A percentile compares a stretch with the other conserved stretches of the same genome.
phyloP scores from a whole-genome alignment of 164 flowering plant genomes.

The Magnolia officinalis region DNA sequence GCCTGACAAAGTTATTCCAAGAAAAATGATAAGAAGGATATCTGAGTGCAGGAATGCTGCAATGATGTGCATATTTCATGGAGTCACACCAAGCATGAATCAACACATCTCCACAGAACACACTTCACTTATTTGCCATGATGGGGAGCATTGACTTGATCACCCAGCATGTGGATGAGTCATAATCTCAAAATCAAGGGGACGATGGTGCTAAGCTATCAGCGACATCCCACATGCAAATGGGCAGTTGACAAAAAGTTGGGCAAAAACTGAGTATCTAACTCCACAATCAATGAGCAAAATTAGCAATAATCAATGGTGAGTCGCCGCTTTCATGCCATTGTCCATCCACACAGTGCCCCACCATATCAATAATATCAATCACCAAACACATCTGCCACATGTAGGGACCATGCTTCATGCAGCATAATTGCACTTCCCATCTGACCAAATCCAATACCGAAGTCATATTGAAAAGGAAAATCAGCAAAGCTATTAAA shows the following conservation, averaged over 20 bases:
- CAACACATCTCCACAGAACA: not conserved
- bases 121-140: not conserved
- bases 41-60: not conserved
- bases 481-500: not conserved
- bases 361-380: no score
- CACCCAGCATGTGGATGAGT: not conserved
- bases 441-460: not conserved
- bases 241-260: not conserved
- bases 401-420: not conserved
- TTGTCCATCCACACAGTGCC: not conserved
- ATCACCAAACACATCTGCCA: not conserved
- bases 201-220: not conserved
- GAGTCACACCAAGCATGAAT: not conserved
- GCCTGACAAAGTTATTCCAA: slow-evolving; percentile 28
- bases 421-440: not conserved
- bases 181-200: not conserved
- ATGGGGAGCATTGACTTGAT: not conserved
- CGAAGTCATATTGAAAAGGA: not conserved
- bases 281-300: not conserved
- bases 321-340: not conserved
- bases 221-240: not conserved
- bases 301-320: not conserved
- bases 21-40: not conserved
- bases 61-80: not conserved
- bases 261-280: not conserved